These are phyloP conservation scores for Kluyveromyces starmeri DNA, from an alignment of 805 yeast genomes.

Conservation along the genomic window DNA sequence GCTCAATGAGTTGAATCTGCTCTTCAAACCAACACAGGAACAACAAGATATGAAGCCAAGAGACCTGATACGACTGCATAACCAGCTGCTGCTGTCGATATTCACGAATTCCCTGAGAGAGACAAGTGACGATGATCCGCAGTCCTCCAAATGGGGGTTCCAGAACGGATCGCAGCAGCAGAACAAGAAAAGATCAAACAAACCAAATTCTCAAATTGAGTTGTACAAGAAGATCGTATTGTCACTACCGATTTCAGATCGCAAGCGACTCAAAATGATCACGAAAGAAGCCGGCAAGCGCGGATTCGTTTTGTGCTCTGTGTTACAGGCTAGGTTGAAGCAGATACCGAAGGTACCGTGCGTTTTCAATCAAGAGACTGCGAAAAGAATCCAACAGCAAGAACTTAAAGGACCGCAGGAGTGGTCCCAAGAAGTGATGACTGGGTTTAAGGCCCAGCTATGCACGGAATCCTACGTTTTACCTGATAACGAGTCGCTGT, in stretches of 20 bases:
- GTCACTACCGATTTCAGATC: slow-evolving; percentile 75
- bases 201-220: slow-evolving; percentile 62
- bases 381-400: slow-evolving; percentile 25
- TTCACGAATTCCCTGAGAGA: slow-evolving; percentile 78
- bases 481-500: slow-evolving; percentile 68
- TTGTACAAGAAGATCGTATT: slow-evolving; percentile 76
- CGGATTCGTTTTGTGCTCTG: slow-evolving; percentile 60
- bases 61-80: slow-evolving; percentile 45
- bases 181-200: slow-evolving; percentile 37
- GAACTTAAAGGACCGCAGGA: slow-evolving; percentile 42
- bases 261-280: slow-evolving; percentile 75
- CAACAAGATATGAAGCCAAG: slow-evolving; percentile 6
- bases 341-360: slow-evolving; percentile 73
- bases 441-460: slow-evolving; percentile 74
- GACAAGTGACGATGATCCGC: slow-evolving; percentile 60
- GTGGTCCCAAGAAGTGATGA: slow-evolving; percentile 90
- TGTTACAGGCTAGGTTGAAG: slow-evolving; percentile 56
- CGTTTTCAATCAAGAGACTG: slow-evolving; percentile 30
- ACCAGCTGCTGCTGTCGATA: slow-evolving; percentile 70
- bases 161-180: slow-evolving; percentile 40
- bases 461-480: slow-evolving; percentile 70
- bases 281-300: slow-evolving; percentile 76
- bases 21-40: slow-evolving; percentile 30
- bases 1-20: slow-evolving; percentile 45
- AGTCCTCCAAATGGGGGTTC: slow-evolving; percentile 45